These are phyloP conservation scores for Apiospora hydei DNA, from an alignment of 2,329 filamentous ascomycete genomes.

Conservation along the genomic window DNA sequence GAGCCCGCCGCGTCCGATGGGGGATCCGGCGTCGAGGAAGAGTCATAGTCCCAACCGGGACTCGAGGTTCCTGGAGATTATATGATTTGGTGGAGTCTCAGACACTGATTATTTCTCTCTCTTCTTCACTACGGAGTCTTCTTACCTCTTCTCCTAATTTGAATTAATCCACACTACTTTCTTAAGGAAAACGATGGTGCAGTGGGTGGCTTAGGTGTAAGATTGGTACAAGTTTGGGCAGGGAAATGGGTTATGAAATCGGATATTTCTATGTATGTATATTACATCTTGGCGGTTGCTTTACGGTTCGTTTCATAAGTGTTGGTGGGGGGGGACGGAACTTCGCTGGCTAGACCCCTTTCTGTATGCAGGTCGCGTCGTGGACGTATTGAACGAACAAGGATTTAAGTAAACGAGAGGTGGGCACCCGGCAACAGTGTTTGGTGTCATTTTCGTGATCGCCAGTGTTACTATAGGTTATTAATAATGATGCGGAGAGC, in stretches of 20 bases:
- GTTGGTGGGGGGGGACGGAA: neutral
- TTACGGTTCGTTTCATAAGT: neutral
- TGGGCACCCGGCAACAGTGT: neutral
- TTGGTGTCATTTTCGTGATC: too few relatives aligned
- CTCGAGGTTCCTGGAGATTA: conserved; percentile 66
- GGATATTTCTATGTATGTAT: neutral
- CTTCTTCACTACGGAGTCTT: neutral
- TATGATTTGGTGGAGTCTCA: conserved; percentile 38
- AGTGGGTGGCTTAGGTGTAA: too few relatives aligned
- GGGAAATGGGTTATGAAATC: neutral
- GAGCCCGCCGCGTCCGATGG: conserved; percentile 48
- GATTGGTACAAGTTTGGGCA: neutral
- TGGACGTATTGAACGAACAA: neutral
- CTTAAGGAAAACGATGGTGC: neutral
- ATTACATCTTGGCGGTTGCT: neutral
- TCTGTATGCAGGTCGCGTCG: neutral
- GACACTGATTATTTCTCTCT: neutral
- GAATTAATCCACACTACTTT: neutral
- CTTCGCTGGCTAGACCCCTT: neutral
- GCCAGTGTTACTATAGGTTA: too few relatives aligned
- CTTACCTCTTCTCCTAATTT: neutral
- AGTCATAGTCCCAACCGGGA: conserved; percentile 62
- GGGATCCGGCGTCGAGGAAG: conserved; percentile 43
- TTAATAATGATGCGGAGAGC: too few relatives aligned
- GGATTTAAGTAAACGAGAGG: neutral